Base-by-base conservation (phyloP, 2,329 filamentous ascomycete species). In the Epichloe sibirici region DNA sequence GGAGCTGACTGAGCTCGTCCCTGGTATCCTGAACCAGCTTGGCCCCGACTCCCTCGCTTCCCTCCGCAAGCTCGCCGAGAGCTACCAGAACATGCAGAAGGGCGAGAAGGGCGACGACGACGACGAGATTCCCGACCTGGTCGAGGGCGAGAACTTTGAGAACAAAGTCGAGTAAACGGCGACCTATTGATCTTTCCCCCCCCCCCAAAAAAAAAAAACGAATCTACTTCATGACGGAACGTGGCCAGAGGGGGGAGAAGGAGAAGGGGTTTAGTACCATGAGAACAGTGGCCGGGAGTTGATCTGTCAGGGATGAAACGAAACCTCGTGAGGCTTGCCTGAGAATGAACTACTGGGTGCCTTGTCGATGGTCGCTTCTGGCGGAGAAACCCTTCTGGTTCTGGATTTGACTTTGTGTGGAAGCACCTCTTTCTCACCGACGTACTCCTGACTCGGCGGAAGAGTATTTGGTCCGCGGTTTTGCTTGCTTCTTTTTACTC, bases 51-150 rank as follows among this genome's bases (percentile, higher is more conserved):
- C 89, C 59, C 87, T 98, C 56, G 93, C 93, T 56, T 95, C 90
- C 58, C 88, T 98, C 68, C 88, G 93, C 74, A 97, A 97, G 81
- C 83, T 98, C 59, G 93, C 93, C 65, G 93, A 98, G 82, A 94
- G 87, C 82, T 98, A 98, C 82, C 93, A 98, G 84, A 93, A 83
- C 78, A 83, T 97, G 83, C 91, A 96, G 78, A 95, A 95, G 85
- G 85, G 83, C 68, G 87, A 88, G 72, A 88, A 86, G 67, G 84
- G 78, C 51, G 85, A 83, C 60, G 87, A 95, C 61, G 91, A 96
- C 57, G 90, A 95, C 63, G 93, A 97, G 71, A 98, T 98, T 71
- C 93, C 93, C 64, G 90, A 97, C 64, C 80, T 98, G 61, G 91
- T 98, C 57, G 89, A 90, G 68, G 93, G 93, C 66, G 89, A 95